These are phyloP conservation scores for Populus trichocarpa DNA, from an alignment of 441 rosid species.

Conservation along the genomic window DNA sequence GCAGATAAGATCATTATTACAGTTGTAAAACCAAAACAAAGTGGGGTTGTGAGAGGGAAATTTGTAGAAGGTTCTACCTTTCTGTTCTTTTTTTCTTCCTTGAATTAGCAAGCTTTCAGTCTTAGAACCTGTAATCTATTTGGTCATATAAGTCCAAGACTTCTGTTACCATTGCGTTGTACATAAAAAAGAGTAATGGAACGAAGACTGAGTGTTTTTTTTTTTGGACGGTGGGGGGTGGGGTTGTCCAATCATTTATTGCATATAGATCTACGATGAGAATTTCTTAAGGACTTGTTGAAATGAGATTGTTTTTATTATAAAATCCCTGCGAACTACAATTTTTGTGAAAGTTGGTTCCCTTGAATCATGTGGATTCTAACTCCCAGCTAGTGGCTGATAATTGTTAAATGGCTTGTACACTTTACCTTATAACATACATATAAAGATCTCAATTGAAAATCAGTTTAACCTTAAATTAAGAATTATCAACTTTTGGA, in stretches of 20 bases:
- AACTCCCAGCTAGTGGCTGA: background rate
- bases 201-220: background rate
- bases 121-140: background rate
- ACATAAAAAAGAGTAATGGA: background rate
- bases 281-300: background rate
- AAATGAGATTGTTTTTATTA: background rate
- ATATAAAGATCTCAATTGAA: background rate
- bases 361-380: background rate
- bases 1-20: background rate
- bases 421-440: background rate
- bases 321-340: background rate
- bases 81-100: background rate
- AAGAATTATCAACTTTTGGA: background rate
- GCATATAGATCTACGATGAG: background rate
- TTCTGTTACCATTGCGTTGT: background rate
- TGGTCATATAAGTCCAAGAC: background rate
- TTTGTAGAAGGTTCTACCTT: background rate
- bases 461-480: background rate
- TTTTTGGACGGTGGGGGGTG: background rate
- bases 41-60: background rate
- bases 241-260: background rate
- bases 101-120: background rate
- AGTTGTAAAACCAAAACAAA: background rate
- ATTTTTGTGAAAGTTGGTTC: background rate
- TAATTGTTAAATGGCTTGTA: background rate